Percentiles rank a stretch among this genome's conserved stretches.
Evolutionary conservation across 805 yeast genomes (phyloP).

Genomic region (Peterozyma xylosa): DNA sequence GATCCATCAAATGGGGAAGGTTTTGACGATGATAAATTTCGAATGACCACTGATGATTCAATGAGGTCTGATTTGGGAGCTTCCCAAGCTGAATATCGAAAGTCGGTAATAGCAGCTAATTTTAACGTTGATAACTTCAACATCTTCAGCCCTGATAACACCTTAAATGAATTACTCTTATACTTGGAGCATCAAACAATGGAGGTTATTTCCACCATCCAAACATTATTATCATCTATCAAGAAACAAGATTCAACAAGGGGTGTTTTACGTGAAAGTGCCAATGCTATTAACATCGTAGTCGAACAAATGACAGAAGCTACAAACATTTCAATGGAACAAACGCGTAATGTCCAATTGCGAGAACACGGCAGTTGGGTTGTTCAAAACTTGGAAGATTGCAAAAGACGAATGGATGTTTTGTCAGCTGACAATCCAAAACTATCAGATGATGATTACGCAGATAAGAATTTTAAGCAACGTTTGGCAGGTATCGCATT

Average conservation of each 20-base stretch:
- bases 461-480: slow-evolving; percentile 86
- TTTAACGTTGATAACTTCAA: slow-evolving; percentile 73
- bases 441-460: slow-evolving; percentile 50
- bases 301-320: slow-evolving; percentile 87
- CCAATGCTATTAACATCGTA: slow-evolving; percentile 69
- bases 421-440: slow-evolving; percentile 42
- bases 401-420: slow-evolving; percentile 73
- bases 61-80: too few relatives aligned
- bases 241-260: slow-evolving; percentile 71
- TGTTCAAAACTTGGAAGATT: slow-evolving; percentile 77
- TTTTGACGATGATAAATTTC: too few relatives aligned
- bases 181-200: slow-evolving; percentile 93
- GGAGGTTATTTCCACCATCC: slow-evolving; percentile 84
- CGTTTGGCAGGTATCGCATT: slow-evolving; percentile 93
- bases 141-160: slow-evolving; percentile 81
- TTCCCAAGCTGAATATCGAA: slow-evolving; percentile 36
- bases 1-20: too few relatives aligned
- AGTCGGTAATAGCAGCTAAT: slow-evolving; percentile 42
- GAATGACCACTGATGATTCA: too few relatives aligned
- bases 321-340: slow-evolving; percentile 80
- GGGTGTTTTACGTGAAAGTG: slow-evolving; percentile 64
- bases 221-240: slow-evolving; percentile 68
- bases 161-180: slow-evolving; percentile 72
- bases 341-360: slow-evolving; percentile 74
- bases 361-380: slow-evolving; percentile 92